phyloP scores from a whole-genome alignment of 495 filamentous ascomycete genomes.

The Hypomontagnella submonticulosa region DNA sequence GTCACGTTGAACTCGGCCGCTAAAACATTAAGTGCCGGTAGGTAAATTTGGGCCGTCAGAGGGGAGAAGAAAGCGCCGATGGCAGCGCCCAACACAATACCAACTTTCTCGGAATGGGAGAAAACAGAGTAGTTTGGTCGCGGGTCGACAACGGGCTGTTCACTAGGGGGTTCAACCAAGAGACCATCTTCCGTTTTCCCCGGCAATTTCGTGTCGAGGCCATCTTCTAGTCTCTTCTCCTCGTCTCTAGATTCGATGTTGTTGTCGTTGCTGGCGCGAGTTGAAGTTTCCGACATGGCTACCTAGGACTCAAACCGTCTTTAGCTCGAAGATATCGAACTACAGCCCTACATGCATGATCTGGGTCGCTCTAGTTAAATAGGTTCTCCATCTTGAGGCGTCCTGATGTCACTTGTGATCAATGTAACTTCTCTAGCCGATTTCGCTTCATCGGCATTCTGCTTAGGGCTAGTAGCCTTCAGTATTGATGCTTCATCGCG shows the following conservation, averaged over 20 bases:
- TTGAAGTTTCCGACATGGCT: constrained; percentile 37
- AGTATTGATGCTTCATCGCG: background rate
- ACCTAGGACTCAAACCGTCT: background rate
- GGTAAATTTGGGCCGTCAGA: constrained; percentile 76
- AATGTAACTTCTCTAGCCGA: constrained; percentile 30
- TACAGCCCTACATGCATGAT: background rate
- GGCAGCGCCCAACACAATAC: constrained; percentile 70
- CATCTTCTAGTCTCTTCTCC: constrained; percentile 32
- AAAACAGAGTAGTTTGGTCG: constrained; percentile 63
- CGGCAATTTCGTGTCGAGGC: constrained; percentile 7
- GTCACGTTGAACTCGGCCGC: constrained; percentile 64
- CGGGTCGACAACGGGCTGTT: constrained; percentile 22
- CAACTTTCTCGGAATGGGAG: constrained; percentile 64
- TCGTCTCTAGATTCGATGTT: constrained; percentile 8
- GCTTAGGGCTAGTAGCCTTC: constrained; percentile 1
- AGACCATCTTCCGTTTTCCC: constrained; percentile 8
- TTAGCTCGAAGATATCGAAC: background rate
- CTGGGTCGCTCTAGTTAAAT: constrained; percentile 13
- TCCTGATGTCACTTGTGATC: constrained; percentile 1
- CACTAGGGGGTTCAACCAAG: constrained; percentile 37
- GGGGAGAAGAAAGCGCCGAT: constrained; percentile 75
- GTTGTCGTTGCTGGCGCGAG: constrained; percentile 9
- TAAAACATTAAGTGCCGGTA: constrained; percentile 70
- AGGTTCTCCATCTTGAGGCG: constrained; percentile 3
- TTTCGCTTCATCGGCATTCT: constrained; percentile 29